Evolutionary conservation across 169 alveolate species (phyloP), one percentile per base, ranked within the genome.

Genomic region (Plasmodium blacklocki): DNA sequence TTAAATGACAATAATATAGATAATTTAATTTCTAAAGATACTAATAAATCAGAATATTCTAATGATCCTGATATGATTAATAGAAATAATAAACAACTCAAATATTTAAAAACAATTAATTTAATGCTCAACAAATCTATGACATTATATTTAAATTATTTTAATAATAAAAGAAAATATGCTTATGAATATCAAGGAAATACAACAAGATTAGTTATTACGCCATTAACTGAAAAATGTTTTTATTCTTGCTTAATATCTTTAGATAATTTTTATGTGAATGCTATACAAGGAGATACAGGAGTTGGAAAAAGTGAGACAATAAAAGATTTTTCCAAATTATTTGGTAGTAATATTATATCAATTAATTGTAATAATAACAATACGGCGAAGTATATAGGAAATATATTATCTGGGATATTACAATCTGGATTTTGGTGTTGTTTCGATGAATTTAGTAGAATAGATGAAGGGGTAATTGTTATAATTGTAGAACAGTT

Each of bases 221-320:
- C 99, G 21, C 99, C 99, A 2, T 96, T 98, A 73, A 98, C 99
- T 11, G 99, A 98, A 93, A 95, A 98, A 78, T 98, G 99, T 89
- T 98, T 97, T 95, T 97, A 97, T 97, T 97, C 99, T 47, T 93
- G 97, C 18, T 96, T 98, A 50, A 96, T 97, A 68, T 99, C 99
- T 23, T 90, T 97, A 90, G 97, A 97, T 91, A 94, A 97, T 94
- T 96, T 96, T 86, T 97, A 98, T 92, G 99, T 99, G 63, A 99
- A 99, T 19, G 99, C 99, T 6, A 99, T 99, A 9, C 96, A 98
- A 71, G 99, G 99, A 15, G 99, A 99, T 1, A 99, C 99, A 9
- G 99, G 99, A 71, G 98, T 99, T 21, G 99, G 99, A 43, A 98
- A 98, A 93, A 98, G 99, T 15, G 99, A 98, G 93, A 96, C 99